phyloP scores from a whole-genome alignment of 176 grass and related monocot species.

The Puccinellia tenuiflora region DNA sequence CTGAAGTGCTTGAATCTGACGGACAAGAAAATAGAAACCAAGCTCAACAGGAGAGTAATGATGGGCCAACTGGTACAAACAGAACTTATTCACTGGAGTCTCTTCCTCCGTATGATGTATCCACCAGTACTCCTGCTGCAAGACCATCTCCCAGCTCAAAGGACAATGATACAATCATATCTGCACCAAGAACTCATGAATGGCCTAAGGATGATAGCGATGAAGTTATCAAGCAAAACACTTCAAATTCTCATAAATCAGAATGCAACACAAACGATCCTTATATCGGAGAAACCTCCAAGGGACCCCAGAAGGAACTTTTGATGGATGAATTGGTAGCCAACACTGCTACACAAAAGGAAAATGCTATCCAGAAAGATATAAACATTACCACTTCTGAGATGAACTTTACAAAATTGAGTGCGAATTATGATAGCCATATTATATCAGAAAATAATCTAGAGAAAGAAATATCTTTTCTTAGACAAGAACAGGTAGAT shows the following conservation, averaged over 20 bases:
- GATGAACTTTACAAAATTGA: not conserved
- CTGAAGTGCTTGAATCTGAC: constrained; percentile 21
- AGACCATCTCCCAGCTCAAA: constrained; percentile 27
- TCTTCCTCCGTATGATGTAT: constrained; percentile 26
- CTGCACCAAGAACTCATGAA: not conserved
- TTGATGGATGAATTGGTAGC: constrained; percentile 28
- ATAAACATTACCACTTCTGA: constrained; percentile 14
- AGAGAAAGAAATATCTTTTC: constrained; percentile 71
- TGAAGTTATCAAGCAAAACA: not conserved
- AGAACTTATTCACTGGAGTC: constrained; percentile 2
- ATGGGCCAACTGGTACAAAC: not conserved
- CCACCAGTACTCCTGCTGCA: constrained; percentile 16
- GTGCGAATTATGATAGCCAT: constrained; percentile 27
- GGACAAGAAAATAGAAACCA: constrained; percentile 21
- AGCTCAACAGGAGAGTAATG: constrained; percentile 26
- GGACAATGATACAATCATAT: not conserved
- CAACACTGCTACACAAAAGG: not conserved
- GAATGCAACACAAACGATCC: constrained; percentile 20
- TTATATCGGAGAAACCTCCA: constrained; percentile 21
- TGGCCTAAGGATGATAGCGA: not conserved
- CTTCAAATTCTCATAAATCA: constrained; percentile 31
- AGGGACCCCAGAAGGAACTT: constrained; percentile 23
- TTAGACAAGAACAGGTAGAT: constrained; percentile 73
- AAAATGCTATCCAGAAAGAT: constrained; percentile 16
- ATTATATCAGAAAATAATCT: constrained; percentile 51